Conservation (phyloP, 352 stramenopile genomes). For the Plasmopara viticola region DNA sequence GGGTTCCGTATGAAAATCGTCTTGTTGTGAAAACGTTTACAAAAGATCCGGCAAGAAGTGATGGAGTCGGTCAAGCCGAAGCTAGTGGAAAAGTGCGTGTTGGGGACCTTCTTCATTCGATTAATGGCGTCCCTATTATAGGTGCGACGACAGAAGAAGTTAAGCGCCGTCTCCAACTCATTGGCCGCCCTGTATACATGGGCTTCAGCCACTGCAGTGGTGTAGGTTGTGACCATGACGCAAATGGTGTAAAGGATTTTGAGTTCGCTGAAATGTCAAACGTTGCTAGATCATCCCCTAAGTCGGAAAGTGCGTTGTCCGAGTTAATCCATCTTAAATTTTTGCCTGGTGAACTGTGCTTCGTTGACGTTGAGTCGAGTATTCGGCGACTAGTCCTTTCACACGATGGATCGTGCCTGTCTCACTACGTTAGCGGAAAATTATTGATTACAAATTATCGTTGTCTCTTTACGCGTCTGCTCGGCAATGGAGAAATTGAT, state of each 20-base stretch:
- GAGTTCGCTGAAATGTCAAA: constrained; percentile 5
- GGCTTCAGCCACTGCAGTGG: constrained; percentile 48
- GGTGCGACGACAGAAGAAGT: constrained; percentile 73
- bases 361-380: constrained; percentile 69
- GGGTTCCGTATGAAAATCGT: constrained; percentile 37
- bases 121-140: constrained; percentile 72
- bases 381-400: constrained; percentile 55
- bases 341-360: constrained; percentile 70
- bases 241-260: constrained; percentile 8
- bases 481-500: constrained; percentile 45
- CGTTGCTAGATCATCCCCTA: background rate
- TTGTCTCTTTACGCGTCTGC: constrained; percentile 61
- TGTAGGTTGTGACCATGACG: constrained; percentile 3
- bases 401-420: constrained; percentile 56
- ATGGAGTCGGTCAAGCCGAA: constrained; percentile 48
- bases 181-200: constrained; percentile 61
- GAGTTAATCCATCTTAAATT: constrained; percentile 30
- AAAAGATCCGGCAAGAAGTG: constrained; percentile 22
- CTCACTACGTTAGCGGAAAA: constrained; percentile 67
- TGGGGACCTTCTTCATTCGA: constrained; percentile 68
- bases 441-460: constrained; percentile 83
- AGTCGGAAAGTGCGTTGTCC: constrained; percentile 9
- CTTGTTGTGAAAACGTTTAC: constrained; percentile 77
- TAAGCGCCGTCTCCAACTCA: constrained; percentile 68
- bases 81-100: constrained; percentile 51